phyloP scores from a whole-genome alignment of 129 eudicot genomes.

The Gnaphalium uliginosum region DNA sequence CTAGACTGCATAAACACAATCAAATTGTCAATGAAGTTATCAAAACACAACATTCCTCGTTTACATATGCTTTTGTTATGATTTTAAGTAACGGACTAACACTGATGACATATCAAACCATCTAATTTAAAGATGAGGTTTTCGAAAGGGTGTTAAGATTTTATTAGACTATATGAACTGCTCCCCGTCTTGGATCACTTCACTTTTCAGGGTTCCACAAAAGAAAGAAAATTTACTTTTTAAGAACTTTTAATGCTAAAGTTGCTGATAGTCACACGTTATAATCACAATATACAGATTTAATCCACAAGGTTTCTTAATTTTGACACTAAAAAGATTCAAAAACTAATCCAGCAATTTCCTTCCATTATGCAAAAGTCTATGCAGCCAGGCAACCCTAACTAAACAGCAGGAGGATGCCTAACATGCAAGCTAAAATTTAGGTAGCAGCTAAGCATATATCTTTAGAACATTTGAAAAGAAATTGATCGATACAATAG shows the following conservation, averaged over 20 bases:
- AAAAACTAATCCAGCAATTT: neutral
- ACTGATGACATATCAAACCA: neutral
- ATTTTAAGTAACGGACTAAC: neutral
- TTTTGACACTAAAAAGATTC: neutral
- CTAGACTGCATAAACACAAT: constrained; percentile 57
- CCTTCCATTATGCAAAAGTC: neutral
- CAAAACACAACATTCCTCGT: neutral
- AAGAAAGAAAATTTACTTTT: neutral
- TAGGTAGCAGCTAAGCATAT: too few species aligned
- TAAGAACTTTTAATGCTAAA: neutral
- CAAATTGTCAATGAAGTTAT: neutral
- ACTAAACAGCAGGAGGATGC: neutral
- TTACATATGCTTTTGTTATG: neutral
- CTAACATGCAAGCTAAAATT: neutral
- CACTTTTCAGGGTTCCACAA: neutral
- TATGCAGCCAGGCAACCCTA: neutral
- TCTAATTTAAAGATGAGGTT: neutral
- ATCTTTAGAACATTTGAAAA: neutral
- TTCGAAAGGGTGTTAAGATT: neutral
- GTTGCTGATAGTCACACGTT: neutral
- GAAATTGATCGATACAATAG: neutral
- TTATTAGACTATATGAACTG: neutral
- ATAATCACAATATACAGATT: neutral
- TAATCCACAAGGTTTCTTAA: neutral
- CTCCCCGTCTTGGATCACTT: neutral